Percentiles rank a stretch among this genome's conserved stretches.
These are phyloP conservation scores for Ogataea wickerhamii DNA, from an alignment of 805 yeast genomes.

Conservation along the genomic window DNA sequence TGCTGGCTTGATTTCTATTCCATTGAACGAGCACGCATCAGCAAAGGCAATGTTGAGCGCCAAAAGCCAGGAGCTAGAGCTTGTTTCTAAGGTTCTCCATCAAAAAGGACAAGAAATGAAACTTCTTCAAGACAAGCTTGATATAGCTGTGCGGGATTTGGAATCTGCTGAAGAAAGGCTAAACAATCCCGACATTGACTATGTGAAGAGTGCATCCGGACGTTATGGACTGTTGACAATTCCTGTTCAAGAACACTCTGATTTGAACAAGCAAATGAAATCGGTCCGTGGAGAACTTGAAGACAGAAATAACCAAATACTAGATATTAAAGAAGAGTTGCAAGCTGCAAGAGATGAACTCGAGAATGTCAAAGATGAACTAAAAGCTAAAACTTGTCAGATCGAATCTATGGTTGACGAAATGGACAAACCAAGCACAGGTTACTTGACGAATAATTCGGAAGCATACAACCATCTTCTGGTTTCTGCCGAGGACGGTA, in stretches of 20 bases:
- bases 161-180: slow-evolving; percentile 3
- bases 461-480: too few species aligned
- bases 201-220: slow-evolving; percentile 14
- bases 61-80: slow-evolving; percentile 1
- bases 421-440: neutral
- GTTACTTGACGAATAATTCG: too few species aligned
- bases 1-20: slow-evolving; percentile 7
- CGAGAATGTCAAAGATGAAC: neutral
- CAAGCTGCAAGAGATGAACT: neutral
- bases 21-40: slow-evolving; percentile 5
- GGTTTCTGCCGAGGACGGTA: too few species aligned
- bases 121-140: slow-evolving; percentile 12
- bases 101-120: slow-evolving; percentile 9
- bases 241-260: slow-evolving; percentile 5
- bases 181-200: slow-evolving; percentile 21
- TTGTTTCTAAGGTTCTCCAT: slow-evolving; percentile 1
- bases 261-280: slow-evolving; percentile 1
- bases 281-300: slow-evolving; percentile 9
- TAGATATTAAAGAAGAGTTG: neutral
- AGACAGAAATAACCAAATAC: neutral
- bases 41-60: slow-evolving; percentile 1
- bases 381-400: neutral
- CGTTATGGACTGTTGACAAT: slow-evolving; percentile 4
- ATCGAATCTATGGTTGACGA: neutral
- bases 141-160: slow-evolving; percentile 3